A percentile compares a stretch with the other conserved stretches of the same genome.
These are phyloP conservation scores for Saccharomyces hybrid DNA, from an alignment of 1,139 yeast species.

Conservation along the genomic window DNA sequence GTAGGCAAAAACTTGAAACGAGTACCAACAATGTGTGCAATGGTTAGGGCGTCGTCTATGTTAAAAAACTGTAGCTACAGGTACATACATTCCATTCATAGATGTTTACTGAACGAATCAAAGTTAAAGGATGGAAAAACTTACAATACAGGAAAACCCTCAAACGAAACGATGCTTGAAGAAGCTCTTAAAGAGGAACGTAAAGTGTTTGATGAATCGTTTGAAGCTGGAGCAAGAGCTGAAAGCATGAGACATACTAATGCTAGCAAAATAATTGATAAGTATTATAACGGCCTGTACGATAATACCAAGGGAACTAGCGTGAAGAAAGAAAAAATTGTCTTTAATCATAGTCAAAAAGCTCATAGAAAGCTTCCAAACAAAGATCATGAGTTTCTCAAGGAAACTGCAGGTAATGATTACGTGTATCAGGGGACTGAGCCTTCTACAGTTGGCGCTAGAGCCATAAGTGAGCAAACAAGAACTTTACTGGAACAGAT, in stretches of 20 bases:
- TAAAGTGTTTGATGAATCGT: not conserved
- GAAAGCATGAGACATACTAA: not conserved
- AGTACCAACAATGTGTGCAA: not conserved
- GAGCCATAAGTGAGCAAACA: slow-evolving; percentile 14
- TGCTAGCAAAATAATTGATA: not conserved
- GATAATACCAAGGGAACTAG: not conserved
- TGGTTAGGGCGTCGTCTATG: not conserved
- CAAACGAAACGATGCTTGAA: not conserved
- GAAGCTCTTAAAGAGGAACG: not conserved
- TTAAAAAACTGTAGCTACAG: not conserved
- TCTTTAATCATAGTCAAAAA: not conserved
- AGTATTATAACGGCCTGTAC: not conserved
- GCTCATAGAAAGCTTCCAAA: not conserved
- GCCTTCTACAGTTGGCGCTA: not conserved
- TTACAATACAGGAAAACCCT: not conserved
- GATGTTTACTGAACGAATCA: not conserved
- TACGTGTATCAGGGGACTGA: not conserved
- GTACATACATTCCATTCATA: not conserved
- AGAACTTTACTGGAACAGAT: slow-evolving; percentile 17
- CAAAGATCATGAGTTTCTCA: not conserved
- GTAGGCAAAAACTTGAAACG: too few species aligned
- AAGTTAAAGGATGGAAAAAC: not conserved
- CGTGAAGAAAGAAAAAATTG: not conserved
- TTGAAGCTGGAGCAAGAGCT: not conserved
- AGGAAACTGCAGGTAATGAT: not conserved